A percentile compares a stretch with the other conserved stretches of the same genome.
Evolutionary conservation across 1,284 basidiomycete species (phyloP).

Genomic region (Ganoderma boninense): DNA sequence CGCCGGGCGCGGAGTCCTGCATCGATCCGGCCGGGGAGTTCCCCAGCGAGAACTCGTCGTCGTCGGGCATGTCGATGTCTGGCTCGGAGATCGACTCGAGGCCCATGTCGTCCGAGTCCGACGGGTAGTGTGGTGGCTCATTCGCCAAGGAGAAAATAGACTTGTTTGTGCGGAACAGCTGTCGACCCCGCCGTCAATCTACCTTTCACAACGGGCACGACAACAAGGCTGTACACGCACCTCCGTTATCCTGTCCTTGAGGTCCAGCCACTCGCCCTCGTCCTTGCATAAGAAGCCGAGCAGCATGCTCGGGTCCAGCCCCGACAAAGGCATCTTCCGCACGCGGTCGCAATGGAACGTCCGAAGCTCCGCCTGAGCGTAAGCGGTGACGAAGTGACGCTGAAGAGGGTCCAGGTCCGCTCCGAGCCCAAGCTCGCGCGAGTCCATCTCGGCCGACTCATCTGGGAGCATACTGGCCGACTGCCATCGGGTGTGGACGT

Average conservation of each 20-base stretch:
- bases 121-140: constrained; percentile 85
- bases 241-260: constrained; percentile 75
- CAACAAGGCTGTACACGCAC: constrained; percentile 47
- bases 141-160: constrained; percentile 87
- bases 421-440: constrained; percentile 46
- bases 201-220: background rate
- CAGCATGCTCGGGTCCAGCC: constrained; percentile 97
- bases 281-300: constrained; percentile 90
- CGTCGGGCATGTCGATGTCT: constrained; percentile 62
- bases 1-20: constrained; percentile 33
- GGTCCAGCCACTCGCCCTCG: constrained; percentile 86
- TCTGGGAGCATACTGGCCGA: constrained; percentile 42
- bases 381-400: constrained; percentile 71
- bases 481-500: constrained; percentile 43
- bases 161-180: constrained; percentile 67
- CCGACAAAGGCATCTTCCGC: constrained; percentile 90
- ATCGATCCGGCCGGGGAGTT: constrained; percentile 42
- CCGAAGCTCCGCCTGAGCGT: constrained; percentile 70
- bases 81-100: constrained; percentile 84
- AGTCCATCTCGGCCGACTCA: constrained; percentile 47
- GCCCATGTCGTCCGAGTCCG: constrained; percentile 78
- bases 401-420: constrained; percentile 55
- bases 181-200: constrained; percentile 10
- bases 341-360: constrained; percentile 96
- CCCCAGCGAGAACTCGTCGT: constrained; percentile 53